phyloP scores from a whole-genome alignment of 169 alveolate genomes.

The Babesia bigemina region DNA sequence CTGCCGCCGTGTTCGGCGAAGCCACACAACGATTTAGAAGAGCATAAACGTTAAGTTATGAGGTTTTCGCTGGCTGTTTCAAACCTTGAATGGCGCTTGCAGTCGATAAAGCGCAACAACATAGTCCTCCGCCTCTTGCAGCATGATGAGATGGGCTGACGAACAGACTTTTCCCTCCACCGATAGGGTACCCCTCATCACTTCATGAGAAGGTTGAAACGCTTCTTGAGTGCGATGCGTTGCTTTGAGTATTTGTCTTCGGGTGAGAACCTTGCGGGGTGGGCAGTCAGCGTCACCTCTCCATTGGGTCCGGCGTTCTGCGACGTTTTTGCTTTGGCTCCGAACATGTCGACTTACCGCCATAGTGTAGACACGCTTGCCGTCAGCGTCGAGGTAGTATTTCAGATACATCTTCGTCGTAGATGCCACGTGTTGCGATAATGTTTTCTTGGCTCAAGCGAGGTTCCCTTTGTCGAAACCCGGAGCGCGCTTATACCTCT shows the following conservation, averaged over 20 bases:
- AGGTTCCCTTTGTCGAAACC: too few species aligned
- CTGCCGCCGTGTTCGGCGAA: too few species aligned
- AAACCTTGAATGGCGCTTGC: too few species aligned
- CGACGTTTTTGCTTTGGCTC: not conserved
- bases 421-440: not conserved
- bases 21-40: too few species aligned
- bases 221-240: conserved; percentile 77
- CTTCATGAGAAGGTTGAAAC: conserved; percentile 73
- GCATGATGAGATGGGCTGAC: too few species aligned
- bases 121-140: too few species aligned
- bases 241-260: conserved; percentile 81
- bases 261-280: conserved; percentile 86
- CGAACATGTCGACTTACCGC: conserved; percentile 31
- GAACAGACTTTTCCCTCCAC: too few species aligned
- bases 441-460: not conserved
- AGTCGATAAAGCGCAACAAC: too few species aligned
- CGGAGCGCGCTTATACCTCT: too few species aligned
- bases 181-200: not conserved
- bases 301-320: conserved; percentile 78
- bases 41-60: too few species aligned
- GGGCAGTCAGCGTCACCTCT: conserved; percentile 80
- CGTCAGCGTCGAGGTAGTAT: conserved; percentile 70
- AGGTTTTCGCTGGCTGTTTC: too few species aligned
- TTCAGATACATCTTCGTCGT: conserved; percentile 65
- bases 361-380: conserved; percentile 76